phyloP scores from a whole-genome alignment of 2,329 filamentous ascomycete genomes.

The Trichoderma asperellum region DNA sequence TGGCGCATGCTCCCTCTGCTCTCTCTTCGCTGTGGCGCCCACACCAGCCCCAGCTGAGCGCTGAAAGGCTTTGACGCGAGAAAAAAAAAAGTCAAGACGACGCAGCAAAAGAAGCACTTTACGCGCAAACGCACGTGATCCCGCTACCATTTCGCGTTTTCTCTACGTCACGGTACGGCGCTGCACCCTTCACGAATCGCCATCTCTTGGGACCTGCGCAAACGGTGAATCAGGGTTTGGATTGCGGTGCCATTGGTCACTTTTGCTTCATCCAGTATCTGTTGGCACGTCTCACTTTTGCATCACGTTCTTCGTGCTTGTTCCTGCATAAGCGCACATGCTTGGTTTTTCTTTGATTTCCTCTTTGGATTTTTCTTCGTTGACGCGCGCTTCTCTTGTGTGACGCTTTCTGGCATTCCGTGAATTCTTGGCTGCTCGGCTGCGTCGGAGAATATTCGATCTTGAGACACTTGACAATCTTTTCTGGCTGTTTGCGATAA shows the following conservation, averaged over 20 bases:
- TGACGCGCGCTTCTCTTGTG: constrained; percentile 1
- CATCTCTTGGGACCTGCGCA: background rate
- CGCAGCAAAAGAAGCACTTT: constrained; percentile 19
- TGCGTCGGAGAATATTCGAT: background rate
- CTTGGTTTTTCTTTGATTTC: too few relatives aligned
- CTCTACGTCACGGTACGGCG: constrained; percentile 33
- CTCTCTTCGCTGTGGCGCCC: background rate
- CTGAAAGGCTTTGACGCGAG: background rate
- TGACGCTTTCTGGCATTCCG: background rate
- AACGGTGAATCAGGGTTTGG: constrained; percentile 3
- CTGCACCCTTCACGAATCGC: constrained; percentile 15
- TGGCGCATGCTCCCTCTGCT: constrained; percentile 1
- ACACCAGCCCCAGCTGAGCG: background rate
- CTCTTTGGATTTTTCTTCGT: background rate
- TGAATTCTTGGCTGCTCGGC: constrained; percentile 10
- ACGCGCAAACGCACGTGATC: constrained; percentile 39
- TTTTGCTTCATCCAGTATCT: background rate
- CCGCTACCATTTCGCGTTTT: constrained; percentile 43
- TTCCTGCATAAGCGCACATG: constrained; percentile 1
- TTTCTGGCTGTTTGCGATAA: background rate
- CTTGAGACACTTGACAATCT: background rate
- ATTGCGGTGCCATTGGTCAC: constrained; percentile 1
- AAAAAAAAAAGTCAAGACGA: too few relatives aligned
- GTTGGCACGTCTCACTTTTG: background rate
- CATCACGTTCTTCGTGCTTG: background rate